Base-by-base conservation (phyloP, 1,284 basidiomycete genomes). In the Trametes hirsuta region DNA sequence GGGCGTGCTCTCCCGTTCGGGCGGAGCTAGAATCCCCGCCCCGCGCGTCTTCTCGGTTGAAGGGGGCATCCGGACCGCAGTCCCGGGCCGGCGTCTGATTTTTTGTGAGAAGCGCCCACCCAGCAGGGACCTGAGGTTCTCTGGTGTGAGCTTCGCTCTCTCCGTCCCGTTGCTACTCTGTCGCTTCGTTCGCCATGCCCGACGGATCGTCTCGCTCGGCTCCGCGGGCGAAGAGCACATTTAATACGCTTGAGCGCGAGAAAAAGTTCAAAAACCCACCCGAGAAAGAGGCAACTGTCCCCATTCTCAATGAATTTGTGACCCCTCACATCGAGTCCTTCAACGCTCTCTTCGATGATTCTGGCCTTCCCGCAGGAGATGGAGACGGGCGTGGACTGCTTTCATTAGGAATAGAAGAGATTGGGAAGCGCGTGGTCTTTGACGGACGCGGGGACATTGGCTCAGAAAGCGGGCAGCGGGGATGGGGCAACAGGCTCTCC, bases 241-340 rank as follows among this genome's bases (percentile, higher is more conserved):
- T 98, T 75, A 84, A 90, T 70, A 98, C 97, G 1, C 82, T 98
- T 52, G 81, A 83, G 44, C 86, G 95, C 58, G 95, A 98, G 78
- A 80, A 87, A 11, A 77, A 83, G 4, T 98, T 98, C 79, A 84
- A 85, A 73, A 82, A 88, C 59, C 97, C 97, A 0, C 83, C 90
- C 18, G 81, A 81, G 66, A 77, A 85, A 48, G 85, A 84, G 21
- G 84, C 90, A 40, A 87, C 89, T 15, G 88, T 94, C 59, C 87
- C 88, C 15, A 92, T 94, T 58, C 83, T 99, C 58, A 94, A 97
- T 68, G 94, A 97, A 76, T 94, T 99, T 68, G 93, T 98, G 57
- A 82, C 86, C 34, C 97, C 97, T 10, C 96, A 98, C 73, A 86
- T 99, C 64, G 93, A 98, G 75, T 95, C 93, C 45, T 99, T 99